A percentile compares a stretch with the other conserved stretches of the same genome.
Evolutionary conservation across 768 basidiomycete species (phyloP).

Genomic region (Psilocybe sp.): DNA sequence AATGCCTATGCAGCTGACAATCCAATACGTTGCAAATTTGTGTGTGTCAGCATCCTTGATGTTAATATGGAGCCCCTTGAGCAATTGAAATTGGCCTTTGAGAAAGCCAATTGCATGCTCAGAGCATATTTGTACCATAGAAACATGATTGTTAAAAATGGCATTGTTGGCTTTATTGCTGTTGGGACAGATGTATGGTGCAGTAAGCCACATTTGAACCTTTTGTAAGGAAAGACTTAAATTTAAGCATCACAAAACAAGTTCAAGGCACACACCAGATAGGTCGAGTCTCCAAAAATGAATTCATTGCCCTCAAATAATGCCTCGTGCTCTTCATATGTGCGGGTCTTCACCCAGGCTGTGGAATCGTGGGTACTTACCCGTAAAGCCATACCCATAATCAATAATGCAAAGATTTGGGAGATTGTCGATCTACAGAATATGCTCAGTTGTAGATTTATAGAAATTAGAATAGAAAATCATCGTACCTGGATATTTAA

Average conservation of each 20-base stretch:
- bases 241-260: too few relatives aligned
- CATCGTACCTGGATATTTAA: constrained; percentile 32
- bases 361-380: constrained; percentile 32
- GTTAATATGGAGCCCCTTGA: constrained; percentile 25
- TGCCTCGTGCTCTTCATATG: constrained; percentile 13
- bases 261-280: constrained; percentile 26
- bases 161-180: too few relatives aligned
- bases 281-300: constrained; percentile 38
- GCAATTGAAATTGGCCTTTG: constrained; percentile 36
- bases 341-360: constrained; percentile 21
- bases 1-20: constrained; percentile 25
- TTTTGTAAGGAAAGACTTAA: too few relatives aligned
- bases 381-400: constrained; percentile 24
- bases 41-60: constrained; percentile 23
- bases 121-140: constrained; percentile 30
- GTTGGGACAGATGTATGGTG: too few relatives aligned
- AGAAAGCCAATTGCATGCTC: constrained; percentile 39
- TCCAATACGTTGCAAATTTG: constrained; percentile 28
- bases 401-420: constrained; percentile 36
- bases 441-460: too few relatives aligned
- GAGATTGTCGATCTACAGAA: too few relatives aligned
- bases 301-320: constrained; percentile 27
- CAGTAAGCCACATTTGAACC: too few relatives aligned
- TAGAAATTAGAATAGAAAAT: too few relatives aligned
- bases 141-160: constrained; percentile 33